phyloP scores from a whole-genome alignment of 345 rosid species.

The Eucalyptus globulus region DNA sequence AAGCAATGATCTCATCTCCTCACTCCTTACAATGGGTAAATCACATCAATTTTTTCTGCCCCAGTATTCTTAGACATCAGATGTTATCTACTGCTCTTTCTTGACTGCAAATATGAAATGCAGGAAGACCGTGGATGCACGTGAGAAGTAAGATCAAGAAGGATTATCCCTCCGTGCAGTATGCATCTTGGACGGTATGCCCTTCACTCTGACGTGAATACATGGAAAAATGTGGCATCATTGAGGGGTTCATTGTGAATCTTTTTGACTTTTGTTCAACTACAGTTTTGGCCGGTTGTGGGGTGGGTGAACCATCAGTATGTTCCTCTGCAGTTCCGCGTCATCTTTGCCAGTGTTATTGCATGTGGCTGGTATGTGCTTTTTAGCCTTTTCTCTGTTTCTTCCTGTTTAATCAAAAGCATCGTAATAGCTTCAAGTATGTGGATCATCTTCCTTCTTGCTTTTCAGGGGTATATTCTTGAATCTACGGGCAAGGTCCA shows the following conservation, averaged over 20 bases:
- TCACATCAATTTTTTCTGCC: background rate
- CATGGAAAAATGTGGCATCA: background rate
- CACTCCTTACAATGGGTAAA: background rate
- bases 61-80: background rate
- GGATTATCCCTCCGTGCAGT: constrained; percentile 65
- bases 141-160: constrained; percentile 65
- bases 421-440: background rate
- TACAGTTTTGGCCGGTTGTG: constrained; percentile 83
- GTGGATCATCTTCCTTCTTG: background rate
- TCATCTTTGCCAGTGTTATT: constrained; percentile 58
- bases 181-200: constrained; percentile 78
- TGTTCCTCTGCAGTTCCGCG: constrained; percentile 78
- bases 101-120: constrained; percentile 6
- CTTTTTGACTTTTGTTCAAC: background rate
- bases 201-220: background rate
- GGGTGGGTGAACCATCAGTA: constrained; percentile 90
- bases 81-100: background rate
- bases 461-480: constrained; percentile 72
- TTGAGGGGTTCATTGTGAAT: background rate
- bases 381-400: background rate
- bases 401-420: background rate
- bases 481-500: constrained; percentile 57
- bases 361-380: constrained; percentile 61
- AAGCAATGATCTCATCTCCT: background rate
- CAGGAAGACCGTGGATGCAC: constrained; percentile 78